phyloP scores from a whole-genome alignment of 345 rosid genomes.

The Streptanthus diversifolius region DNA sequence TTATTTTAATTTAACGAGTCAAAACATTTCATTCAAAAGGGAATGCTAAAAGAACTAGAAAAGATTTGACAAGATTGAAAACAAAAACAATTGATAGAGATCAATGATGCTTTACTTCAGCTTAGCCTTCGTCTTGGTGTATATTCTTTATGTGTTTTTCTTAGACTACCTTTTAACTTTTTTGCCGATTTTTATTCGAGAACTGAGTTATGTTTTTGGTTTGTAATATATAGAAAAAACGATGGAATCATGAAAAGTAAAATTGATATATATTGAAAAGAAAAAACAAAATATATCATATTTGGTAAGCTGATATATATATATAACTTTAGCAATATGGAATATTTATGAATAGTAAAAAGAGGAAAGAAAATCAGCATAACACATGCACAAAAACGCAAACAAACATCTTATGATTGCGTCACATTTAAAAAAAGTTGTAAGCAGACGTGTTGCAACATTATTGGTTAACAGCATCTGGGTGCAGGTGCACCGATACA shows the following conservation, averaged over 20 bases:
- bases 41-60: slow-evolving; percentile 9
- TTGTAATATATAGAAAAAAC: background rate
- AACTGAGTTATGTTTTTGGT: background rate
- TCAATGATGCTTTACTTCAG: slow-evolving; percentile 27
- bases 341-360: slow-evolving; percentile 5
- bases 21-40: slow-evolving; percentile 17
- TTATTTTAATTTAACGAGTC: background rate
- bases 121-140: slow-evolving; percentile 7
- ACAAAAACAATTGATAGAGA: slow-evolving; percentile 2
- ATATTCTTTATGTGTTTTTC: slow-evolving; percentile 26
- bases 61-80: slow-evolving; percentile 15
- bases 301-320: slow-evolving; percentile 4
- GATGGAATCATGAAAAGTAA: background rate
- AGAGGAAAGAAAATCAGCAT: slow-evolving; percentile 2
- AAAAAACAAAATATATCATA: background rate
- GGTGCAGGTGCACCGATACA: background rate
- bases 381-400: background rate
- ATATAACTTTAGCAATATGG: background rate
- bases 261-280: too few species aligned
- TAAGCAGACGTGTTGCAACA: background rate
- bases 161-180: slow-evolving; percentile 14
- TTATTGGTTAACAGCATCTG: background rate
- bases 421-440: too few species aligned
- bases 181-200: slow-evolving; percentile 1
- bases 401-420: background rate